phyloP scores from a whole-genome alignment of 2,329 filamentous ascomycete genomes.

The Nemania sp. region DNA sequence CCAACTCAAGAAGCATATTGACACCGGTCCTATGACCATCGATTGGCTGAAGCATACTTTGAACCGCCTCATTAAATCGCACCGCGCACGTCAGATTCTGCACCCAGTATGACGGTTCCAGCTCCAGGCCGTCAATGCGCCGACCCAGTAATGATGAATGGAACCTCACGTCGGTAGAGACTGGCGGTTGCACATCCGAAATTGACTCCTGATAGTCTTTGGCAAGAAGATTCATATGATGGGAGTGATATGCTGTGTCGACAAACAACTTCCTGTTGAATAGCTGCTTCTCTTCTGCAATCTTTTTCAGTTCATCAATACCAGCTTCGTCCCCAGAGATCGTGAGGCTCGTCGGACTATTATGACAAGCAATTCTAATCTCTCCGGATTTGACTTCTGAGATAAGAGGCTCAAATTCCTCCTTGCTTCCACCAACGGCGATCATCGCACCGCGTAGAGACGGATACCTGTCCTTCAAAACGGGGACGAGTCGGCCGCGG shows the following conservation, averaged over 20 bases:
- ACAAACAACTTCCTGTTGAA: conserved; percentile 55
- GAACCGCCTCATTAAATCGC: conserved; percentile 45
- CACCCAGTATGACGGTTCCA: conserved; percentile 51
- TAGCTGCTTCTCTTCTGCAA: conserved; percentile 46
- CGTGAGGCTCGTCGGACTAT: conserved; percentile 55
- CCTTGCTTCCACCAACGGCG: conserved; percentile 53
- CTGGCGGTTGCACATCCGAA: conserved; percentile 37
- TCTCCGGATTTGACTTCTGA: conserved; percentile 40
- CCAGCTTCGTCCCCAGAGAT: conserved; percentile 52
- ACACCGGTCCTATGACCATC: conserved; percentile 44
- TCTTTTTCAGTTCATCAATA: conserved; percentile 47
- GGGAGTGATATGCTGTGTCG: conserved; percentile 57
- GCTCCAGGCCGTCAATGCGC: conserved; percentile 43
- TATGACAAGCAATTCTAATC: conserved; percentile 51
- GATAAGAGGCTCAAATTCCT: conserved; percentile 46
- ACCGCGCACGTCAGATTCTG: conserved; percentile 46
- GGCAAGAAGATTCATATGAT: conserved; percentile 56
- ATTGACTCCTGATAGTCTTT: conserved; percentile 49
- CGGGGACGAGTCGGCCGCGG: conserved; percentile 49
- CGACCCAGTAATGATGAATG: conserved; percentile 51
- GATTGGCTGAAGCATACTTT: conserved; percentile 44
- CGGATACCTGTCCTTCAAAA: conserved; percentile 46
- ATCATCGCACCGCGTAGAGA: conserved; percentile 56
- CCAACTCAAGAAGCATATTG: conserved; percentile 52
- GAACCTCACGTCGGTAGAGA: conserved; percentile 44